Conservation (phyloP, 2,329 filamentous ascomycete species). For the Cladophialophora chaetospira region DNA sequence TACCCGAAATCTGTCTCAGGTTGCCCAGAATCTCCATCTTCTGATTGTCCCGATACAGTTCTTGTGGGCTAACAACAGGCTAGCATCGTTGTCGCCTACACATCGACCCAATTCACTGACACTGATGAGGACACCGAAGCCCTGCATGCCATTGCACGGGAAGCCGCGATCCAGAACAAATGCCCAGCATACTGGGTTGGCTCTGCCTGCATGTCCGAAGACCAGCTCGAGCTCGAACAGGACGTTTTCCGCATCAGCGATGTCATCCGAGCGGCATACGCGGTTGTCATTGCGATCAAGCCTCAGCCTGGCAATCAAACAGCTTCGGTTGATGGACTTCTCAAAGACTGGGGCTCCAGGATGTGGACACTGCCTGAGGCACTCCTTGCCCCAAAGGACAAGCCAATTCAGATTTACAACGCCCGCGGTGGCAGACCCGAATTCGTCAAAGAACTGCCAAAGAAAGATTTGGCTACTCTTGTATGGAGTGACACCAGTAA, state of each 20-base stretch:
- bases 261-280: slow-evolving; percentile 29
- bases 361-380: slow-evolving; percentile 36
- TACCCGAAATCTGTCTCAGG: too few species aligned
- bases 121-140: slow-evolving; percentile 26
- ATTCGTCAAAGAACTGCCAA: slow-evolving; percentile 19
- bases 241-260: slow-evolving; percentile 36
- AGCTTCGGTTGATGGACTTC: slow-evolving; percentile 21
- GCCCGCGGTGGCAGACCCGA: slow-evolving; percentile 24
- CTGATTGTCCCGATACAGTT: too few species aligned
- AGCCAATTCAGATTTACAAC: slow-evolving; percentile 38
- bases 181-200: slow-evolving; percentile 12
- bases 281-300: slow-evolving; percentile 31
- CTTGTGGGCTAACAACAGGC: too few species aligned
- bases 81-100: slow-evolving; percentile 48
- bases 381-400: slow-evolving; percentile 30
- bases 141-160: slow-evolving; percentile 10
- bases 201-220: slow-evolving; percentile 13
- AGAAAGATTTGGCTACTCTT: slow-evolving; percentile 33
- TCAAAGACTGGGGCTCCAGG: slow-evolving; percentile 31
- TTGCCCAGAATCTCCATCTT: too few species aligned
- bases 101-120: slow-evolving; percentile 42
- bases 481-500: slow-evolving; percentile 33
- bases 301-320: slow-evolving; percentile 3
- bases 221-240: slow-evolving; percentile 11
- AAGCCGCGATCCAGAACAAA: slow-evolving; percentile 9